phyloP scores from a whole-genome alignment of 129 eudicot species.

The Helichrysum umbraculigerum region DNA sequence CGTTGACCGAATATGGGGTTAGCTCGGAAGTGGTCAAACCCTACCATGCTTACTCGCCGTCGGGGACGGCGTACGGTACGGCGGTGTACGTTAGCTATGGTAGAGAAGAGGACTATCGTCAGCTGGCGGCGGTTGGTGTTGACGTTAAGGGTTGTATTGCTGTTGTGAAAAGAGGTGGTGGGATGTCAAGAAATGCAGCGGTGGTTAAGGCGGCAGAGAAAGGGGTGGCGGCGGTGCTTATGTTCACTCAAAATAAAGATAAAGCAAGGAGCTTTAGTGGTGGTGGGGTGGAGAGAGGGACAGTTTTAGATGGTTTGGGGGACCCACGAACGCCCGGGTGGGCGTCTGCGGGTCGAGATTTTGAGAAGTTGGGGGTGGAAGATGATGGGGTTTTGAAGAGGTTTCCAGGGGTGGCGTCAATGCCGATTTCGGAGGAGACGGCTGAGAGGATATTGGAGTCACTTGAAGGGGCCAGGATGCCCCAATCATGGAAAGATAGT shows the following conservation, averaged over 20 bases:
- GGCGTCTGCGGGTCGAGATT: conserved; percentile 45
- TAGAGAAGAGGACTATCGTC: conserved; percentile 58
- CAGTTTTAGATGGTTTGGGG: conserved; percentile 81
- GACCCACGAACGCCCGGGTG: conserved; percentile 90
- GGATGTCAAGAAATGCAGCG: conserved; percentile 65
- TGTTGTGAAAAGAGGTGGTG: conserved; percentile 62
- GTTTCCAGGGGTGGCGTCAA: conserved; percentile 67
- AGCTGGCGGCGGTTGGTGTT: conserved; percentile 52
- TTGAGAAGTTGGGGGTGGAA: conserved; percentile 46
- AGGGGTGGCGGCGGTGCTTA: conserved; percentile 78
- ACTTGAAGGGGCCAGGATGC: conserved; percentile 57
- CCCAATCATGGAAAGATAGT: conserved; percentile 30
- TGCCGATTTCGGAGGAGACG: conserved; percentile 65
- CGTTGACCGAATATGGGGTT: conserved; percentile 31
- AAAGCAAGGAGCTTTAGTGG: conserved; percentile 15
- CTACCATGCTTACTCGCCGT: conserved; percentile 90
- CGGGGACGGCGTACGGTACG: conserved; percentile 58
- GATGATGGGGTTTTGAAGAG: conserved; percentile 45
- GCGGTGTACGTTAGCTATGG: conserved; percentile 75
- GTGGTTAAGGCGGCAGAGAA: conserved; percentile 64
- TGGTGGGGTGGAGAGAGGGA: conserved; percentile 86
- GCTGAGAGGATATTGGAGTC: conserved; percentile 62
- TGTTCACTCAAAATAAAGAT: conserved; percentile 57
- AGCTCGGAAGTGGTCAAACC: conserved; percentile 45
- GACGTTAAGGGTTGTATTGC: conserved; percentile 65